These are phyloP conservation scores for Aspergillus novofumigatus DNA, from an alignment of 2,329 filamentous ascomycete genomes.

Conservation along the genomic window DNA sequence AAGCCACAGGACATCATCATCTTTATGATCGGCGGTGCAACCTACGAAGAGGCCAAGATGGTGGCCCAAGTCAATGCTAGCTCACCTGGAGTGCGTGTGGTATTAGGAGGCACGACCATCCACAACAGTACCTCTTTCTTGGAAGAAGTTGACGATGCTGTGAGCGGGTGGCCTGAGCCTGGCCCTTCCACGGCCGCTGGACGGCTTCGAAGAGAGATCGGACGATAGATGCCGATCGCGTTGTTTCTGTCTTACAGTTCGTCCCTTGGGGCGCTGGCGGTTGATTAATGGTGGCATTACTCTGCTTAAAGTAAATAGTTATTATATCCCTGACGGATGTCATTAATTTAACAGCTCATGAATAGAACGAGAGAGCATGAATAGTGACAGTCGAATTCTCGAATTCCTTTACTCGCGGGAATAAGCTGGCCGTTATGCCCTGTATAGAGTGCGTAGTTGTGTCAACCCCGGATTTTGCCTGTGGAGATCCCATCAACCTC, in stretches of 20 bases:
- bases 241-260: background rate
- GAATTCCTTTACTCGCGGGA: background rate
- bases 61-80: constrained; percentile 92
- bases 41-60: constrained; percentile 96
- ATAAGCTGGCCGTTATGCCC: background rate
- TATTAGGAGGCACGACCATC: constrained; percentile 81
- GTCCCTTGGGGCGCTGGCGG: constrained; percentile 10
- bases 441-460: background rate
- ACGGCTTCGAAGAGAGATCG: constrained; percentile 59
- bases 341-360: background rate
- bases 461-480: constrained; percentile 16
- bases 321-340: background rate
- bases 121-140: constrained; percentile 86
- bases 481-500: constrained; percentile 19
- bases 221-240: constrained; percentile 36
- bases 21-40: constrained; percentile 89
- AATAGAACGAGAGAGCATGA: background rate
- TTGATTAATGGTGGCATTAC: background rate
- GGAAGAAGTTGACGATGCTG: constrained; percentile 86
- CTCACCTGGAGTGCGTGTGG: constrained; percentile 80
- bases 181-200: constrained; percentile 57
- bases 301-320: background rate
- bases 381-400: background rate
- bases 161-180: constrained; percentile 77
- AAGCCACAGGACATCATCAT: constrained; percentile 96